These are phyloP conservation scores for Amanita polypyramis DNA, from an alignment of 768 basidiomycete genomes.

Conservation along the genomic window DNA sequence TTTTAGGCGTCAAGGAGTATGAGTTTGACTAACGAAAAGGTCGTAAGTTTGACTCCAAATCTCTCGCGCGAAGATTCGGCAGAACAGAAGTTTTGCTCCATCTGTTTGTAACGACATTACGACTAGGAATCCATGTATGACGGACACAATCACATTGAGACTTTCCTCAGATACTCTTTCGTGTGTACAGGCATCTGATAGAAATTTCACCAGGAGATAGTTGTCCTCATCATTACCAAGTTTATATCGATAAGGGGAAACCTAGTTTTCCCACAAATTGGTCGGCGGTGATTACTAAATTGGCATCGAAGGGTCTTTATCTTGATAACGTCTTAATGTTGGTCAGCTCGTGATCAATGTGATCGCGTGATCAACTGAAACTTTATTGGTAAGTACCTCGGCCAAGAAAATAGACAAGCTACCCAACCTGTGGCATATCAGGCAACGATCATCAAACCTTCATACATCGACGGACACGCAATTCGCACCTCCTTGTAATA, in stretches of 20 bases:
- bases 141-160: slow-evolving; percentile 50
- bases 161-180: slow-evolving; percentile 45
- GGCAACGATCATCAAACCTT: slow-evolving; percentile 53
- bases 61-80: slow-evolving; percentile 25
- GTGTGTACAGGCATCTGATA: slow-evolving; percentile 67
- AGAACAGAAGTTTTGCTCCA: slow-evolving; percentile 65
- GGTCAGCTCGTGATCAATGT: too few species aligned
- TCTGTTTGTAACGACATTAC: slow-evolving; percentile 49
- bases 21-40: slow-evolving; percentile 18
- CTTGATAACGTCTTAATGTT: too few species aligned
- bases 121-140: slow-evolving; percentile 62
- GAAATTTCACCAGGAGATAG: too few species aligned
- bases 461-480: slow-evolving; percentile 56
- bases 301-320: too few species aligned
- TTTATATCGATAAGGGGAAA: too few species aligned
- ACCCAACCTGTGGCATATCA: not conserved
- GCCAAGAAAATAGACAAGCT: not conserved
- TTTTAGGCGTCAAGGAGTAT: too few species aligned
- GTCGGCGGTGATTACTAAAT: too few species aligned
- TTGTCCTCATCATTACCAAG: too few species aligned
- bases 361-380: too few species aligned
- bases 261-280: too few species aligned
- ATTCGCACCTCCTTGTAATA: too few species aligned
- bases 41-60: slow-evolving; percentile 70
- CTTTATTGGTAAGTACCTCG: too few species aligned